Evolutionary conservation across 495 filamentous ascomycete genomes (phyloP), one percentile per base, ranked within the genome.

Genomic region (Penicillium longicatenatum): DNA sequence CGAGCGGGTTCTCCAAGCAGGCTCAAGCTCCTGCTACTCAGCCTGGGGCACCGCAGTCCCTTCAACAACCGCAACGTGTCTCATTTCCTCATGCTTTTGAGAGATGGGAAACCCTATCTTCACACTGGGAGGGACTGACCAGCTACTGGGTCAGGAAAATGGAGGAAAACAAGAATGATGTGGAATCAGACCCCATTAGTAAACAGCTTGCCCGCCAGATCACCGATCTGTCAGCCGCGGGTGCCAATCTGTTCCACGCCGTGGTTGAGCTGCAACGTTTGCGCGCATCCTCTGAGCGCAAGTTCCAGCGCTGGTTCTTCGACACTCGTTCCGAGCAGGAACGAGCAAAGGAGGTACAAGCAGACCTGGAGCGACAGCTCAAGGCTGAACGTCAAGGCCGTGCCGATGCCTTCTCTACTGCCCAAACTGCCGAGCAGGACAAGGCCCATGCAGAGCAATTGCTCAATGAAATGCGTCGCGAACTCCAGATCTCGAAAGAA

Each of bases 261-360:
- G 93, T 98, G 2, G 93, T 98, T 14, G 94, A 98, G 69, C 77
- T 98, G 31, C 94, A 98, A 66, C 87, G 94, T n/a, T 80, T 98
- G 14, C 90, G 94, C 20, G 94, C 95, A 19, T 95, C 90, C 20
- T 97, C 92, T 2, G 95, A 98, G 71, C 84, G 95, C 35, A 98
- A 98, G 68, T 98, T 98, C 69, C 95, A 98, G 71, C 86, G 95
- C 41, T 98, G 94, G 94, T 97, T 97, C 74, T 95, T 96, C 68
- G 94, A 98, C 63, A 96, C 91, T 2, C 85, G 93, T 44, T 81
- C 85, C 39, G 92, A 97, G 55, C 84, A 95, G 62, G 94, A 98
- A 76, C 87, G 89, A 12, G 76, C 86, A 39, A 86, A 90, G 58
- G 94, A 97, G 68, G 79, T 89, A n/a, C 89, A 90, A 53, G 90